phyloP scores from a whole-genome alignment of 805 yeast genomes.

The Nakazawaea ishiwadae region DNA sequence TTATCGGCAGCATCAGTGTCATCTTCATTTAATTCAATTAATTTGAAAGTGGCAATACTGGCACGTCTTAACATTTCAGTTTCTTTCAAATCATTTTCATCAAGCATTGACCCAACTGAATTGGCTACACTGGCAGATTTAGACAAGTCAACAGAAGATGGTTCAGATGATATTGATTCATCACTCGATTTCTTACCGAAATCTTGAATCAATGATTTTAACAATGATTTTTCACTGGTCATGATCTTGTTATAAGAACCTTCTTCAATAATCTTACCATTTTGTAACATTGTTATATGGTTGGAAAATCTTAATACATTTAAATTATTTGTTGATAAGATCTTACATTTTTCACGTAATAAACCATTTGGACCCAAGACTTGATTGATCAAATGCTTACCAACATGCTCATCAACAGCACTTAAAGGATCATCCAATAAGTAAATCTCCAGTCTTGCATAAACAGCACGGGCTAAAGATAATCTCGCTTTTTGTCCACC shows the following conservation, averaged over 20 bases:
- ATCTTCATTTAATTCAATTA: conserved; percentile 30
- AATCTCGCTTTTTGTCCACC: conserved; percentile 97
- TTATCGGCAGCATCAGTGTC: conserved; percentile 32
- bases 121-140: conserved; percentile 18
- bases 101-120: conserved; percentile 17
- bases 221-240: conserved; percentile 38
- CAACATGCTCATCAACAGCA: conserved; percentile 96
- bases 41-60: conserved; percentile 47
- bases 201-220: conserved; percentile 53
- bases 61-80: conserved; percentile 54
- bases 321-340: conserved; percentile 84
- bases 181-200: conserved; percentile 47
- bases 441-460: conserved; percentile 85
- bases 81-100: conserved; percentile 27
- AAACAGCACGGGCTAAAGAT: conserved; percentile 89
- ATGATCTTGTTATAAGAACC: conserved; percentile 55
- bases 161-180: conserved; percentile 15
- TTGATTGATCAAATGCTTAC: conserved; percentile 73
- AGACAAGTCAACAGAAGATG: conserved; percentile 14
- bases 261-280: conserved; percentile 64
- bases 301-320: conserved; percentile 76
- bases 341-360: conserved; percentile 64
- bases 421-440: conserved; percentile 86
- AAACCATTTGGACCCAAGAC: conserved; percentile 82
- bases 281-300: conserved; percentile 61